phyloP scores from a whole-genome alignment of 2,329 filamentous ascomycete genomes.

The Exophiala oligosperma region DNA sequence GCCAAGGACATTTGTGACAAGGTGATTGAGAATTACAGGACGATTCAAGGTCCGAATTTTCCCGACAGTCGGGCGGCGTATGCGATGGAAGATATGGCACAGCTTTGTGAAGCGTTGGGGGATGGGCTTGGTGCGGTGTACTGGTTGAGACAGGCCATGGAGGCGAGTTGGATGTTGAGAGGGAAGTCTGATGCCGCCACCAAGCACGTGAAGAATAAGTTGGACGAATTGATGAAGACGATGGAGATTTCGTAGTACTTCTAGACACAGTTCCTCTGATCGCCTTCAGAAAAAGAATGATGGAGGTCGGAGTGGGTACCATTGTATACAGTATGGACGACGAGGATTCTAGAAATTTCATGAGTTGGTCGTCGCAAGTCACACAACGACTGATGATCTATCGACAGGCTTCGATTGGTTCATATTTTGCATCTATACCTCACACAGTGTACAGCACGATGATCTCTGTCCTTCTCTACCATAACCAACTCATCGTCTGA shows the following conservation, averaged over 20 bases:
- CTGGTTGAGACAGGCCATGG: slow-evolving; percentile 8
- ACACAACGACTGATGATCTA: too few relatives aligned
- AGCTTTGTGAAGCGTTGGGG: background rate
- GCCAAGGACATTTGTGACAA: background rate
- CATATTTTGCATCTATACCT: too few relatives aligned
- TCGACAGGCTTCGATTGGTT: too few relatives aligned
- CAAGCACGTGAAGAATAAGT: slow-evolving; percentile 1
- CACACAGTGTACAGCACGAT: too few relatives aligned
- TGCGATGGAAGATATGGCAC: slow-evolving; percentile 13
- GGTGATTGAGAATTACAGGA: background rate
- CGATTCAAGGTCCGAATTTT: slow-evolving; percentile 1
- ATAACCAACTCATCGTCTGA: too few relatives aligned
- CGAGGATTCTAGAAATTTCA: too few relatives aligned
- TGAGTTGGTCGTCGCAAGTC: too few relatives aligned
- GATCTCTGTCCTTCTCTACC: too few relatives aligned
- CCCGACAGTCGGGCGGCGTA: slow-evolving; percentile 8
- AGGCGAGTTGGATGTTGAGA: slow-evolving; percentile 6
- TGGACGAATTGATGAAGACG: background rate
- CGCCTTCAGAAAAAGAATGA: too few relatives aligned
- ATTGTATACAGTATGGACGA: too few relatives aligned
- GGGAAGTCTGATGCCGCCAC: slow-evolving; percentile 4
- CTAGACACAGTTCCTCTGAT: too few relatives aligned
- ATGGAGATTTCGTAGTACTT: background rate
- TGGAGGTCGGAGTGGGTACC: too few relatives aligned
- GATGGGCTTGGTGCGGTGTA: background rate